Evolutionary conservation across 2,329 filamentous ascomycete species (phyloP).

Genomic region (Zarea fungicola): DNA sequence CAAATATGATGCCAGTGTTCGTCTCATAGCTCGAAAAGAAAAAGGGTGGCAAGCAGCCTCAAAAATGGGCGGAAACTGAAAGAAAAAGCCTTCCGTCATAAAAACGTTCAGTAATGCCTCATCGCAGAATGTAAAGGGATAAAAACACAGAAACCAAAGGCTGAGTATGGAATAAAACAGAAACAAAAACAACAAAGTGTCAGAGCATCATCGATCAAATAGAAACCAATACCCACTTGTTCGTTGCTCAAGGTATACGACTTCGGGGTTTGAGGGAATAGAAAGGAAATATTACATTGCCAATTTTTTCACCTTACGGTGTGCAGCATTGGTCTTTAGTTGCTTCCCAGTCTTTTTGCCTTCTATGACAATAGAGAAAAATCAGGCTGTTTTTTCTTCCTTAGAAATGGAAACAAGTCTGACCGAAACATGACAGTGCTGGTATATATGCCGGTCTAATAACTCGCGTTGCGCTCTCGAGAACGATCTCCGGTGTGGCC

Average conservation of each 20-base stretch:
- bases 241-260: neutral
- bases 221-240: neutral
- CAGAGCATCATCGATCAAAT: too few species aligned
- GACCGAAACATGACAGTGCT: neutral
- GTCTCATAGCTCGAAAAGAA: neutral
- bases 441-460: slow-evolving; percentile 4
- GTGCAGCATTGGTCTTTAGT: slow-evolving; percentile 7
- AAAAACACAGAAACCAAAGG: neutral
- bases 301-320: slow-evolving; percentile 5
- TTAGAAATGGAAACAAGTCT: neutral
- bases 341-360: slow-evolving; percentile 6
- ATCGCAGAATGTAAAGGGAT: neutral
- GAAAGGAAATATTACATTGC: slow-evolving; percentile 8
- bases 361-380: slow-evolving; percentile 8
- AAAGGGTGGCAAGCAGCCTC: neutral
- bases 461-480: slow-evolving; percentile 17
- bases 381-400: neutral
- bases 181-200: too few species aligned
- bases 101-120: slow-evolving; percentile 4
- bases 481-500: slow-evolving; percentile 27
- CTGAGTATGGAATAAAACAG: too few species aligned
- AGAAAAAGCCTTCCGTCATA: slow-evolving; percentile 4
- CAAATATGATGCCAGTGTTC: slow-evolving; percentile 13
- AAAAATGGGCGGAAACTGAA: slow-evolving; percentile 1
- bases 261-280: too few species aligned